phyloP scores from a whole-genome alignment of 768 basidiomycete species.

The Clavaria fumosa region DNA sequence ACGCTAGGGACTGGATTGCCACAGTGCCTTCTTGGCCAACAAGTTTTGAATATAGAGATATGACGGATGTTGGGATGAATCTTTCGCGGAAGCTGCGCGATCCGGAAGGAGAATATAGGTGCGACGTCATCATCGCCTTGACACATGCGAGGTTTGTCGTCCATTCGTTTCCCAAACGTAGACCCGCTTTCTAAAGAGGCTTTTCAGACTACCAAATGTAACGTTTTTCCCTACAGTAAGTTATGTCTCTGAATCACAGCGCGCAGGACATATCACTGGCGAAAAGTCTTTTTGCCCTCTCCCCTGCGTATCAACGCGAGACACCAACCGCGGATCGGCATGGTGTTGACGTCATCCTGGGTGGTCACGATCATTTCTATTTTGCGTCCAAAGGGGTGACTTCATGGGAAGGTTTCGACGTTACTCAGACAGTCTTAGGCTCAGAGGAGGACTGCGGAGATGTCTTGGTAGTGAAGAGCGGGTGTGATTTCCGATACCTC shows the following conservation, averaged over 20 bases:
- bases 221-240: neutral
- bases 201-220: conserved; percentile 33
- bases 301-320: conserved; percentile 34
- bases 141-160: conserved; percentile 51
- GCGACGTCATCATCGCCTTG: conserved; percentile 74
- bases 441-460: conserved; percentile 61
- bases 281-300: conserved; percentile 43
- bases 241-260: neutral
- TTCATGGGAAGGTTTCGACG: conserved; percentile 52
- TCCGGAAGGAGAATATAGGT: conserved; percentile 47
- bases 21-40: conserved; percentile 80
- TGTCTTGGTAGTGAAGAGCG: conserved; percentile 67
- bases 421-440: conserved; percentile 36
- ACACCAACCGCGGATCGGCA: conserved; percentile 35
- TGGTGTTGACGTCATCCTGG: conserved; percentile 72
- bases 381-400: conserved; percentile 52
- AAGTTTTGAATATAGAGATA: conserved; percentile 60
- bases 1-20: conserved; percentile 67
- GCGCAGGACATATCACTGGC: conserved; percentile 56
- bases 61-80: conserved; percentile 55
- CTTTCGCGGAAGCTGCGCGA: conserved; percentile 64
- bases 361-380: conserved; percentile 84
- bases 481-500: conserved; percentile 79
- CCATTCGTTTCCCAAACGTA: conserved; percentile 20
- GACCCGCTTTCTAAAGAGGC: no score